A percentile compares a stretch with the other conserved stretches of the same genome.
These are phyloP conservation scores for Termitomyces sp. DNA, from an alignment of 768 basidiomycete species.

Conservation along the genomic window DNA sequence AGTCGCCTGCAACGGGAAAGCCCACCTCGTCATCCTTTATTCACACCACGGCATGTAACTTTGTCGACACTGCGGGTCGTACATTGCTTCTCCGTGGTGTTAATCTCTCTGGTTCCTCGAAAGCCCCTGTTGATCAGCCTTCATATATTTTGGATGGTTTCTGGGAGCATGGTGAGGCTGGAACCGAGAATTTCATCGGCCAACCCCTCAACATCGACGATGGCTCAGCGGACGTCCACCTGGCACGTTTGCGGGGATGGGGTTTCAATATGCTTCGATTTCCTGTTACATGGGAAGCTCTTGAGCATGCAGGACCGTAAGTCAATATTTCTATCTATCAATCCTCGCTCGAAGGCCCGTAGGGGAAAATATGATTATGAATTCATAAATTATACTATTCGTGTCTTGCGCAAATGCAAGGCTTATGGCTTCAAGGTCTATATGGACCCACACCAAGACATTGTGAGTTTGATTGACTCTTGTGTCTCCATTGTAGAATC, in stretches of 20 bases:
- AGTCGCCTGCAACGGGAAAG: conserved; percentile 52
- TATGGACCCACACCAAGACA: conserved; percentile 96
- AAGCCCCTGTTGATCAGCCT: conserved; percentile 70
- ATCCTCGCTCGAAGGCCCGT: conserved; percentile 3
- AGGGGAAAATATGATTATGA: conserved; percentile 88
- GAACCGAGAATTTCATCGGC: conserved; percentile 66
- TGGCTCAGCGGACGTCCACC: conserved; percentile 78
- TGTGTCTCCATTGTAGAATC: neutral
- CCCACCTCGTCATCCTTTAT: conserved; percentile 45
- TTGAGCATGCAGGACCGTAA: conserved; percentile 95
- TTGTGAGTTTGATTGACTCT: conserved; percentile 44
- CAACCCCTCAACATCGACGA: conserved; percentile 82
- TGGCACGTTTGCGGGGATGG: conserved; percentile 84
- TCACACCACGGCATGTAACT: conserved; percentile 62
- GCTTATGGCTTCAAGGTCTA: conserved; percentile 88
- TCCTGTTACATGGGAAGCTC: conserved; percentile 89
- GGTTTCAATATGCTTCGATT: conserved; percentile 87
- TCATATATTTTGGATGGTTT: conserved; percentile 68
- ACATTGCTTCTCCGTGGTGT: conserved; percentile 88
- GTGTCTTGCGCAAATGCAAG: conserved; percentile 85
- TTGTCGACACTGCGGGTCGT: conserved; percentile 70
- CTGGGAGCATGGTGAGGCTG: conserved; percentile 73
- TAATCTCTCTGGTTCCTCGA: conserved; percentile 86
- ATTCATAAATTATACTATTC: conserved; percentile 89
- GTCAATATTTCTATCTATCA: conserved; percentile 27